Evolutionary conservation across 192 early-diverging fungal species (phyloP).

Genomic region (Kickxella alabastrina): DNA sequence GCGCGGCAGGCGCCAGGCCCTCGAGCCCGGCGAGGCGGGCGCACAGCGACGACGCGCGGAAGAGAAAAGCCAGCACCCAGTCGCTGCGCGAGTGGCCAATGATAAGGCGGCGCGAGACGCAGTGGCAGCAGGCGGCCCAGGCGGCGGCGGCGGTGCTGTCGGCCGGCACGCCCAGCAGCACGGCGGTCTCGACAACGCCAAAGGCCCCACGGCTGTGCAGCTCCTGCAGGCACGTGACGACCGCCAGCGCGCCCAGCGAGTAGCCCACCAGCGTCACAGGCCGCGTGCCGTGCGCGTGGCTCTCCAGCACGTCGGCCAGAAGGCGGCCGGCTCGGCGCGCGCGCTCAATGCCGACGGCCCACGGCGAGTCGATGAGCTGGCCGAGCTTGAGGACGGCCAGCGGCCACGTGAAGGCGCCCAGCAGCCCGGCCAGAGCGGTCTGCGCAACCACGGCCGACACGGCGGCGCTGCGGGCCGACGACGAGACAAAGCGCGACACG

Average conservation of each 20-base stretch:
- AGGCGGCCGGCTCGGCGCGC: conserved; percentile 63
- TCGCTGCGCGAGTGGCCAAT: conserved; percentile 64
- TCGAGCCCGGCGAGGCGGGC: conserved; percentile 32
- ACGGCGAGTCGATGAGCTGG: conserved; percentile 67
- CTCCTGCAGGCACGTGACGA: conserved; percentile 67
- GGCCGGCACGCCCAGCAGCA: conserved; percentile 66
- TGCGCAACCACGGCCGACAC: conserved; percentile 45
- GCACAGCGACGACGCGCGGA: conserved; percentile 54
- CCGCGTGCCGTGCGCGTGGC: conserved; percentile 54
- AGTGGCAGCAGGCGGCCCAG: conserved; percentile 57
- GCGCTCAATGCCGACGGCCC: conserved; percentile 62
- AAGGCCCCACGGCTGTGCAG: conserved; percentile 46
- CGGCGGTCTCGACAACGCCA: conserved; percentile 65
- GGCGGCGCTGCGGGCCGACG: conserved; percentile 40
- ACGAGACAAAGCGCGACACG: conserved; percentile 35
- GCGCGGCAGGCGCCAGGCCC: conserved; percentile 18
- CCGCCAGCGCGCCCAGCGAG: conserved; percentile 65
- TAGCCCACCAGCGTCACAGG: conserved; percentile 70
- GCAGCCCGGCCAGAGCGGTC: conserved; percentile 36
- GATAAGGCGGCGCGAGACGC: conserved; percentile 59
- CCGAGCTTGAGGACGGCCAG: conserved; percentile 42
- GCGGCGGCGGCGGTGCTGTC: conserved; percentile 52
- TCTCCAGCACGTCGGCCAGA: conserved; percentile 45
- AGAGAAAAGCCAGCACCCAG: conserved; percentile 66
- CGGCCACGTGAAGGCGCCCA: conserved; percentile 47